Evolutionary conservation across 352 stramenopile genomes (phyloP), one percentile per base, ranked within the genome.

Genomic region (Proteromonas lacertae): DNA sequence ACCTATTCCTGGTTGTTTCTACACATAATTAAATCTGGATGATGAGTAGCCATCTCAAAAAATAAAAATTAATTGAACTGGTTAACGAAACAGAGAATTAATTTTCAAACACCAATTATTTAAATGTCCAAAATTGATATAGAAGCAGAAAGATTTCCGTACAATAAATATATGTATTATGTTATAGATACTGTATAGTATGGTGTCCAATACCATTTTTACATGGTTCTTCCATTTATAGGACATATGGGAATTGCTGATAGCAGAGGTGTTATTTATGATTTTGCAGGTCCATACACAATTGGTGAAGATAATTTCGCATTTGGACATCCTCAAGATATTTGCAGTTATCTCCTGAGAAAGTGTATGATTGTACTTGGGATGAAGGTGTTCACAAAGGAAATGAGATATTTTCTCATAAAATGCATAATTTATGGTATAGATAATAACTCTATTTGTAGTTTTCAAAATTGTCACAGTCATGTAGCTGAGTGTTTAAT

Each of bases 11-110:
- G 88, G 81, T 53, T 95, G 81, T 68, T 96, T 97, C 88, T 70
- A 63, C 88, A 99, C 78, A 99, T 95, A 38, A 99, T 74, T 31
- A 99, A 63, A 58, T 99, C 88, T 20, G 83, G 80, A 62, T 97
- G 86, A 62, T 98, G 86, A 61, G 96, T 98, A 34, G 86, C 86
- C 82, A 96, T 94, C 2, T 30, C 53, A 37, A 12, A 19, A 39
- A 10, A 10, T 35, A 10, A 23, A 9, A 35, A 5, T 25, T 5
- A 25, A 35, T 9, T 35, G n/a, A n/a, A n/a, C n/a, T n/a, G n/a
- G n/a, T n/a, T n/a, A n/a, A n/a, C n/a, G n/a, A n/a, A n/a, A n/a
- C n/a, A n/a, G n/a, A n/a, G n/a, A n/a, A n/a, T n/a, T n/a, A n/a
- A n/a, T n/a, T n/a, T n/a, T n/a, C n/a, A n/a, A n/a, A n/a, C n/a